phyloP scores from a whole-genome alignment of 306 rosid species.

The Crataegus laevigata region DNA sequence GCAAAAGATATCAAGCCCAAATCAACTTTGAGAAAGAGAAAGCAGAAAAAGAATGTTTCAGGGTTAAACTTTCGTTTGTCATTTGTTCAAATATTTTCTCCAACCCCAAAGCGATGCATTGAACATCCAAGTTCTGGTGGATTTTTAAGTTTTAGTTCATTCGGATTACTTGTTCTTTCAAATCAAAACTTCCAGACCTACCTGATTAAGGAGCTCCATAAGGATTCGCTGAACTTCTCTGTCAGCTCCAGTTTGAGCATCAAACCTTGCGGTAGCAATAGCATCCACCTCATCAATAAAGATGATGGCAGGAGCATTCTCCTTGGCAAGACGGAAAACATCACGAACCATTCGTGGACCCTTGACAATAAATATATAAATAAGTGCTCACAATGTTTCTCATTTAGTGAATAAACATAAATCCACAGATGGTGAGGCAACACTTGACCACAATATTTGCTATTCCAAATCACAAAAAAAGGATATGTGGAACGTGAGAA shows the following conservation, averaged over 20 bases:
- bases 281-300: conserved; percentile 99
- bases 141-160: neutral
- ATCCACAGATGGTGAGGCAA: neutral
- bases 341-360: conserved; percentile 99
- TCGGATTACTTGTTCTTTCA: neutral
- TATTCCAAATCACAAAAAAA: neutral
- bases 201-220: conserved; percentile 99
- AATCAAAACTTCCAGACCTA: conserved; percentile 2
- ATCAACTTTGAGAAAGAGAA: neutral
- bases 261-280: conserved; percentile 96
- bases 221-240: conserved; percentile 99
- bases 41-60: neutral
- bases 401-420: neutral
- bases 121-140: neutral
- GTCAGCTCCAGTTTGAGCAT: conserved; percentile 99
- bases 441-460: neutral
- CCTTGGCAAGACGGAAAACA: conserved; percentile 98
- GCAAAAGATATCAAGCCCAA: conserved; percentile 12
- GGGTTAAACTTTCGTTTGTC: neutral
- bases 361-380: conserved; percentile 17
- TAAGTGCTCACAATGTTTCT: neutral
- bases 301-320: conserved; percentile 98
- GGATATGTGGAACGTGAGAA: too few species aligned
- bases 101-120: neutral
- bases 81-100: neutral